phyloP scores from a whole-genome alignment of 306 rosid genomes.

The Delonix regia region DNA sequence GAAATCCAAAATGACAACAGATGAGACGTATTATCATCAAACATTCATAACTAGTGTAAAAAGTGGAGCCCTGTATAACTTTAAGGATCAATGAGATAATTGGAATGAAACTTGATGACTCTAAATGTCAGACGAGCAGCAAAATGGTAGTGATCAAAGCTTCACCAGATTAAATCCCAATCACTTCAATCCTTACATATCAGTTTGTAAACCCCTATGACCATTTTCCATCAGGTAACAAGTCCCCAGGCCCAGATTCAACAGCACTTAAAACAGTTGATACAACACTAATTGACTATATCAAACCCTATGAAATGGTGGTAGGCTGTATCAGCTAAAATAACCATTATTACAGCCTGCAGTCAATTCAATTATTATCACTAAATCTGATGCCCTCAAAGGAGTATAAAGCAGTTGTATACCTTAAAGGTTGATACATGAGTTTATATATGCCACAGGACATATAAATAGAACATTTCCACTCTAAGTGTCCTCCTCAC shows the following conservation, averaged over 20 bases:
- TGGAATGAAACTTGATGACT: constrained; percentile 7
- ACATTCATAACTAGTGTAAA: neutral
- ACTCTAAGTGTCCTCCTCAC: neutral
- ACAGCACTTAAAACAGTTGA: neutral
- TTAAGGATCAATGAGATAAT: neutral
- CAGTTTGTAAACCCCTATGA: neutral
- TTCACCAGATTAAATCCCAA: neutral
- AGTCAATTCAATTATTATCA: neutral
- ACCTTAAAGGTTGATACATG: neutral
- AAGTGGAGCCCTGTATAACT: constrained; percentile 5
- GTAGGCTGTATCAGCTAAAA: neutral
- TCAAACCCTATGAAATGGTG: neutral
- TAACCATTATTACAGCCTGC: neutral
- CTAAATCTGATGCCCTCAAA: neutral
- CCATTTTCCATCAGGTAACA: neutral
- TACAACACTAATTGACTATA: neutral
- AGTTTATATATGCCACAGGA: neutral
- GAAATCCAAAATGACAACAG: neutral
- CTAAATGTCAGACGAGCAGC: neutral
- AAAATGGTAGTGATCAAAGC: neutral
- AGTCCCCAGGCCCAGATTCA: neutral
- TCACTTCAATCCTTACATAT: neutral
- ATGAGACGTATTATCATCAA: neutral
- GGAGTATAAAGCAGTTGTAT: neutral
- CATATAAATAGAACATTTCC: neutral